phyloP scores from a whole-genome alignment of 2,329 filamentous ascomycete genomes.

The Fusarium anthophilum region DNA sequence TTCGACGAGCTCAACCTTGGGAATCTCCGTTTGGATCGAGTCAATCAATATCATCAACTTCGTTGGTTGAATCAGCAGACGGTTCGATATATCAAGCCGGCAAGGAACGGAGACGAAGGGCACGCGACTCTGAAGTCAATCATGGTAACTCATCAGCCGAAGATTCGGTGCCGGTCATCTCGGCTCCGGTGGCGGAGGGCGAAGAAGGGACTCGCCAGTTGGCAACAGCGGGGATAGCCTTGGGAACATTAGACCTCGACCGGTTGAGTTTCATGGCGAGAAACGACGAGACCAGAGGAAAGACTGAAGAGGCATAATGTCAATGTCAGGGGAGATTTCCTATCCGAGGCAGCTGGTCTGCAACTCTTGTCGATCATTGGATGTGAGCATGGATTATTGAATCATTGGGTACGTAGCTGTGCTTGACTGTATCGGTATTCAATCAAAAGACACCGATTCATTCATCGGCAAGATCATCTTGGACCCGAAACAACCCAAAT shows the following conservation, averaged over 20 bases:
- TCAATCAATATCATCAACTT: conserved; percentile 25
- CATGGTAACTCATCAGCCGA: conserved; percentile 40
- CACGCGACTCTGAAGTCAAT: conserved; percentile 42
- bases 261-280: conserved; percentile 44
- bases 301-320: conserved; percentile 1
- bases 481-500: conserved; percentile 20
- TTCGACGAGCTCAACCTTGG: conserved; percentile 41
- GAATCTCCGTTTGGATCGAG: conserved; percentile 32
- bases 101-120: conserved; percentile 45
- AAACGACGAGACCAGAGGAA: neutral
- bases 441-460: conserved; percentile 16
- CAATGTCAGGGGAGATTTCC: conserved; percentile 5
- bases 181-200: conserved; percentile 23
- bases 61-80: conserved; percentile 3
- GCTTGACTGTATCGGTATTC: conserved; percentile 18
- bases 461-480: conserved; percentile 15
- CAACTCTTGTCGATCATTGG: conserved; percentile 27
- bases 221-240: conserved; percentile 40
- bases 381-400: neutral
- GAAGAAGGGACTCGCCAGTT: conserved; percentile 38
- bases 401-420: conserved; percentile 7
- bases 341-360: conserved; percentile 33
- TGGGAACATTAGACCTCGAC: conserved; percentile 47
- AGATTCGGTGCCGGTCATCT: conserved; percentile 19
- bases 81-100: conserved; percentile 35